phyloP scores from a whole-genome alignment of 2,329 filamentous ascomycete species.

The Phoma herbarum region DNA sequence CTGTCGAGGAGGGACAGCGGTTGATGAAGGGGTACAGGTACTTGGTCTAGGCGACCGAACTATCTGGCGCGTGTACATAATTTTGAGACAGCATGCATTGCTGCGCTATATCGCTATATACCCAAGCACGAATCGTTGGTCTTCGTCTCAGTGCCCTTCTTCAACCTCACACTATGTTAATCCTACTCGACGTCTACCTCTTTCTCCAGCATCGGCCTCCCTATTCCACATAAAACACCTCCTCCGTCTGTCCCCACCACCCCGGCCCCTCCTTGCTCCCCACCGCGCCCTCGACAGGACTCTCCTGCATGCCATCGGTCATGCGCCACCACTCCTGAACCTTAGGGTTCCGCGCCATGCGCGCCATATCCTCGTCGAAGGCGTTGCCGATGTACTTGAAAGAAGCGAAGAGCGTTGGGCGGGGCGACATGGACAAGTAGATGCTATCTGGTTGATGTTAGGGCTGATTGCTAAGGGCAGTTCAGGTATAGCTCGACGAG shows the following conservation, averaged over 20 bases:
- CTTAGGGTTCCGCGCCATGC: slow-evolving; percentile 75
- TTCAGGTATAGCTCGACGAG: background rate
- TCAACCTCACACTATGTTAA: no score
- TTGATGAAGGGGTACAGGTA: slow-evolving; percentile 47
- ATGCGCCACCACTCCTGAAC: slow-evolving; percentile 83
- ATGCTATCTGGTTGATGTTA: slow-evolving; percentile 50
- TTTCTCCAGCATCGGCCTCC: no score
- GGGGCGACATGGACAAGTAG: slow-evolving; percentile 69
- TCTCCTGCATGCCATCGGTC: slow-evolving; percentile 78
- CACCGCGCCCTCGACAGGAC: slow-evolving; percentile 61
- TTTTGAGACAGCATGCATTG: background rate
- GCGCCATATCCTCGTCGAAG: slow-evolving; percentile 77
- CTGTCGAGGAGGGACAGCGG: slow-evolving; percentile 40
- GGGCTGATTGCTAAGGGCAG: no score
- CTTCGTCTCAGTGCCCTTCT: no score
- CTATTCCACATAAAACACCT: slow-evolving; percentile 68
- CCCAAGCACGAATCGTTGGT: background rate
- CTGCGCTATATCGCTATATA: slow-evolving; percentile 1
- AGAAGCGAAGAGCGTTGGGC: slow-evolving; percentile 72
- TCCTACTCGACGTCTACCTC: no score
- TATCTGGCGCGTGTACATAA: background rate
- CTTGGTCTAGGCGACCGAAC: slow-evolving; percentile 30
- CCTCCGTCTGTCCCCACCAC: slow-evolving; percentile 75
- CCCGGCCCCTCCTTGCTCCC: slow-evolving; percentile 46
- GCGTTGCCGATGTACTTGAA: slow-evolving; percentile 83